Percentiles rank a stretch among this genome's conserved stretches.
These are phyloP conservation scores for Fusarium burgessii DNA, from an alignment of 2,329 filamentous ascomycete genomes.

Conservation along the genomic window DNA sequence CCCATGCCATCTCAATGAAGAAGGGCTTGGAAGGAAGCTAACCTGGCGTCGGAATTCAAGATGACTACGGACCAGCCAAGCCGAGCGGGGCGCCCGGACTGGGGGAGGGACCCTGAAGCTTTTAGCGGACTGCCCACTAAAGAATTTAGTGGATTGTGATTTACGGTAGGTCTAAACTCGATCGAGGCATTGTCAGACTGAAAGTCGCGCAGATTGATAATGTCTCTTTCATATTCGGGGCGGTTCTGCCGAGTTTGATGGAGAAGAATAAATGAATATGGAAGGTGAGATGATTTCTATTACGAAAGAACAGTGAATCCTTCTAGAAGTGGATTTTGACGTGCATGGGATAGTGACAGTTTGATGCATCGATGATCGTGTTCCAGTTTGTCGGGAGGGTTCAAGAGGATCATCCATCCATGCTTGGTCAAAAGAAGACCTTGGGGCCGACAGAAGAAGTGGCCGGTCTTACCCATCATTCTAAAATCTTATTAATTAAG, in stretches of 20 bases:
- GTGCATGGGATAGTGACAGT: neutral
- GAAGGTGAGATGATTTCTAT: neutral
- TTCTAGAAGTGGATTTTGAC: neutral
- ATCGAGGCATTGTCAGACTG: slow-evolving; percentile 12
- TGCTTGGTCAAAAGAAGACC: neutral
- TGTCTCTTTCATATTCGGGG: neutral
- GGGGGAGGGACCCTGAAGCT: neutral
- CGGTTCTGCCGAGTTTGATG: neutral
- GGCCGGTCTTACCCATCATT: no score
- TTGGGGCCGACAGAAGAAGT: no score
- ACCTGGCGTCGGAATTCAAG: neutral
- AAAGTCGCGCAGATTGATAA: slow-evolving; percentile 3
- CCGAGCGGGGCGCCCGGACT: neutral
- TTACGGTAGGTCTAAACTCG: slow-evolving; percentile 23
- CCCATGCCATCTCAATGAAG: neutral
- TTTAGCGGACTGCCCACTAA: slow-evolving; percentile 4
- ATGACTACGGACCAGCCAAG: neutral
- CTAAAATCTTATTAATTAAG: no score
- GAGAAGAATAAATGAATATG: neutral
- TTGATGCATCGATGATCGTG: neutral
- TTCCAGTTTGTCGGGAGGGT: neutral
- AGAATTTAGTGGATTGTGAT: slow-evolving; percentile 14
- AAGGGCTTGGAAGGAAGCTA: no score
- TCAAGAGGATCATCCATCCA: neutral
- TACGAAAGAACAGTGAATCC: neutral